Evolutionary conservation across 179 eudicot species (phyloP).

Genomic region (Silene vulgaris): DNA sequence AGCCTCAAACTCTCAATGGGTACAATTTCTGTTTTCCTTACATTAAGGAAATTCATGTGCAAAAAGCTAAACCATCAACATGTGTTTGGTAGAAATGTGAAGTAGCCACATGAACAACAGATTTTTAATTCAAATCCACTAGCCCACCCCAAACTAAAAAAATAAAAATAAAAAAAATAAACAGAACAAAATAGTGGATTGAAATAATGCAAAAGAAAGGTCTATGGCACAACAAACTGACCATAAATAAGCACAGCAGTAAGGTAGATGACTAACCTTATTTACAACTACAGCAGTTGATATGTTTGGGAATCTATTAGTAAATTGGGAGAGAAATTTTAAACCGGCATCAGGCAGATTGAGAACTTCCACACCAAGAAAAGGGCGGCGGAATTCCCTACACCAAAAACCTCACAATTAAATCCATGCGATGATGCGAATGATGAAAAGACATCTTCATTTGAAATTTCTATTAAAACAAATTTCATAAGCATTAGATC

Average conservation of each 20-base stretch:
- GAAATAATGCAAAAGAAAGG: too few species aligned
- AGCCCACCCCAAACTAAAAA: background rate
- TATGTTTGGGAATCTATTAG: background rate
- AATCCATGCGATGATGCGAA: background rate
- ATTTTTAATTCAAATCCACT: background rate
- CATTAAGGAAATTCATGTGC: too few species aligned
- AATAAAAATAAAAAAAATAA: background rate
- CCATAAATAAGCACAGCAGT: too few species aligned
- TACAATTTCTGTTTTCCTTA: too few species aligned
- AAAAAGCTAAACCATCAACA: background rate
- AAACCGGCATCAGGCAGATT: conserved; percentile 8
- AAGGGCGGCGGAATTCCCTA: background rate
- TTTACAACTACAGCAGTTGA: background rate
- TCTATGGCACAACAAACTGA: too few species aligned
- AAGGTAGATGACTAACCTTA: background rate
- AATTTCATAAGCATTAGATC: background rate
- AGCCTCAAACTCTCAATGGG: too few species aligned
- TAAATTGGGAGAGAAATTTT: background rate
- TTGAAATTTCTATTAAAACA: background rate
- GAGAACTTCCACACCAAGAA: background rate
- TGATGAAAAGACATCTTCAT: too few species aligned
- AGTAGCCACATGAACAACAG: background rate
- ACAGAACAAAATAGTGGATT: too few species aligned
- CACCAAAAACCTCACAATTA: background rate
- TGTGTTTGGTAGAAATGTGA: background rate